phyloP scores from a whole-genome alignment of 2,329 filamentous ascomycete species.

The Fragosphaeria purpurea region DNA sequence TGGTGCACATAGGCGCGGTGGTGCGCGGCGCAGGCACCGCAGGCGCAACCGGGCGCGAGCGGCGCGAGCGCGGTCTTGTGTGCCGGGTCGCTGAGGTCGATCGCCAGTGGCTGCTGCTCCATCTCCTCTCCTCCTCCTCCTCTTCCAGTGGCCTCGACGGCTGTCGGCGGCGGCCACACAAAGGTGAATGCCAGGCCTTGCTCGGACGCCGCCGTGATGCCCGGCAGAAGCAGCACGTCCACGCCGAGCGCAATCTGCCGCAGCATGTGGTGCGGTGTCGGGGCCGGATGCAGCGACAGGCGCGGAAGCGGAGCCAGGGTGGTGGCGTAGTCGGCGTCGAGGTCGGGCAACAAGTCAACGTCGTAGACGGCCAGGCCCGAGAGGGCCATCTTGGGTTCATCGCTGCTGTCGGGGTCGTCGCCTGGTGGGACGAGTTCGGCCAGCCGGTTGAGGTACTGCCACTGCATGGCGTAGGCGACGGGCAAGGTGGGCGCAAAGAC shows the following conservation, averaged over 20 bases:
- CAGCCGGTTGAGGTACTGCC: slow-evolving; percentile 67
- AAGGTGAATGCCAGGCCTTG: slow-evolving; percentile 79
- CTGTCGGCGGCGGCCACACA: slow-evolving; percentile 47
- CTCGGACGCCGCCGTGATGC: slow-evolving; percentile 61
- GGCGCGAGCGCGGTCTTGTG: slow-evolving; percentile 56
- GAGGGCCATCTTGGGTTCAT: slow-evolving; percentile 25
- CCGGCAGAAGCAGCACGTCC: slow-evolving; percentile 66
- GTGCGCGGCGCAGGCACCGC: slow-evolving; percentile 76
- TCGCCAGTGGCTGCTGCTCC: slow-evolving; percentile 47
- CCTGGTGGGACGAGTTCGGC: slow-evolving; percentile 27
- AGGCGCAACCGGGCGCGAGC: slow-evolving; percentile 55
- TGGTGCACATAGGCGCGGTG: slow-evolving; percentile 84
- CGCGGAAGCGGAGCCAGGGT: slow-evolving; percentile 55
- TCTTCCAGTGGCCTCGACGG: slow-evolving; percentile 6
- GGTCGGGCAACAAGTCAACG: slow-evolving; percentile 54
- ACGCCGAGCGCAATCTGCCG: slow-evolving; percentile 65
- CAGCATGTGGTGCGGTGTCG: slow-evolving; percentile 67
- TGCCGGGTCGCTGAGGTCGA: slow-evolving; percentile 63
- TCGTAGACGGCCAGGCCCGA: slow-evolving; percentile 73
- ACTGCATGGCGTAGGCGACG: slow-evolving; percentile 63
- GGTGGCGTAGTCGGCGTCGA: slow-evolving; percentile 43
- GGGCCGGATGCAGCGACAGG: slow-evolving; percentile 60
- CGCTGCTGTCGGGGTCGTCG: not conserved
- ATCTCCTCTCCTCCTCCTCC: slow-evolving; percentile 3
- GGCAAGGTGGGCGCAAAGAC: slow-evolving; percentile 64